Percentiles rank a stretch among this genome's conserved stretches.
phyloP scores from a whole-genome alignment of 2,329 filamentous ascomycete genomes.

The Penicillium sp. region DNA sequence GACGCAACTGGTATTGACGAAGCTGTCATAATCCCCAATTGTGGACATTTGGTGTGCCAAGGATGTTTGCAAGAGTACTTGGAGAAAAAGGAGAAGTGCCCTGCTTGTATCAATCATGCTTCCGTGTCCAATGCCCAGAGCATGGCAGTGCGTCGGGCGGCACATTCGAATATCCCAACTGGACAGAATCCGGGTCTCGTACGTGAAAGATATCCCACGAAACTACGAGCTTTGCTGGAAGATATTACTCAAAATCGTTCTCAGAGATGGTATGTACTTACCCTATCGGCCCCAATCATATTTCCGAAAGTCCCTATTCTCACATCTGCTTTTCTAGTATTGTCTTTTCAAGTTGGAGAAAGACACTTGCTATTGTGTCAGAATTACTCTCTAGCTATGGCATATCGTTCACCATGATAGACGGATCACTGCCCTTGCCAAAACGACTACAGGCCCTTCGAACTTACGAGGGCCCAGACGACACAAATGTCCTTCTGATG shows the following conservation, averaged over 20 bases:
- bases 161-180: background rate
- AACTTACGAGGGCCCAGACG: background rate
- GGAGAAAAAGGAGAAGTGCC: background rate
- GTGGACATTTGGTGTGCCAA: background rate
- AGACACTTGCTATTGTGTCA: constrained; percentile 45
- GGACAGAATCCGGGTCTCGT: background rate
- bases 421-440: constrained; percentile 3
- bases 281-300: too few species aligned
- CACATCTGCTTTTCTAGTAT: constrained; percentile 36
- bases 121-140: background rate
- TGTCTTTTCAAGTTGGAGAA: constrained; percentile 54
- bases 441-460: background rate
- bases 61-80: background rate
- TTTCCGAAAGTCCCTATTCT: background rate
- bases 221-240: background rate
- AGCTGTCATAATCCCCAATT: background rate
- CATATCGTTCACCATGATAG: constrained; percentile 4
- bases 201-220: background rate
- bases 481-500: constrained; percentile 1
- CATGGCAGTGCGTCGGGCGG: background rate
- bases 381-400: background rate
- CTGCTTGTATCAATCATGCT: background rate
- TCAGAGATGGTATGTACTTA: background rate
- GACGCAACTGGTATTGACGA: background rate
- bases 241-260: background rate